A percentile compares a stretch with the other conserved stretches of the same genome.
These are phyloP conservation scores for Pythium myriotylum DNA, from an alignment of 352 stramenopile species.

Conservation along the genomic window DNA sequence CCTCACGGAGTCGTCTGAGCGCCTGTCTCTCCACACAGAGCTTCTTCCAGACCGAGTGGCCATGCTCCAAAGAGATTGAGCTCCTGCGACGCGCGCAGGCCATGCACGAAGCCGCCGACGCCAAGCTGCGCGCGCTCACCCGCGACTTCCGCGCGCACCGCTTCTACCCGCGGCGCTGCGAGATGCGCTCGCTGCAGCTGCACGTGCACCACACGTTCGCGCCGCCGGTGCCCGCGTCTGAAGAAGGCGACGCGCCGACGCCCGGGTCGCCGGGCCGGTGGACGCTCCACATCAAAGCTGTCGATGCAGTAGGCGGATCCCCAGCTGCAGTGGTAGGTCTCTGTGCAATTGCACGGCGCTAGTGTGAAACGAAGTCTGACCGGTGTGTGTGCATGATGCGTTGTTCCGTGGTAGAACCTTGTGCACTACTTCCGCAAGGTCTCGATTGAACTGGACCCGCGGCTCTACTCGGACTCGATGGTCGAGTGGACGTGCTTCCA, in stretches of 20 bases:
- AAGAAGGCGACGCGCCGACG: slow-evolving; percentile 23
- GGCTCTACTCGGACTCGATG: slow-evolving; percentile 66
- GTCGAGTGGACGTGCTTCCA: slow-evolving; percentile 86
- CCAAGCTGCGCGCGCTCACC: slow-evolving; percentile 47
- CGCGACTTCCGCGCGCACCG: slow-evolving; percentile 61
- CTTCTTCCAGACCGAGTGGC: slow-evolving; percentile 59
- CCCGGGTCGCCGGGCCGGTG: slow-evolving; percentile 44
- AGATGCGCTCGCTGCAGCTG: slow-evolving; percentile 60
- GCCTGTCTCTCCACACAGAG: slow-evolving; percentile 30
- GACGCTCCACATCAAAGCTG: slow-evolving; percentile 68
- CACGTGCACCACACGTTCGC: slow-evolving; percentile 66
- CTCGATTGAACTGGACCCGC: slow-evolving; percentile 71
- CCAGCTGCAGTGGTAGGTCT: slow-evolving; percentile 45
- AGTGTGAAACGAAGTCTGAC: no score
- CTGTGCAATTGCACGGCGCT: neutral
- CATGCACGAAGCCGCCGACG: slow-evolving; percentile 46
- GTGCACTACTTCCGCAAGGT: slow-evolving; percentile 78
- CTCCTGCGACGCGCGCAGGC: slow-evolving; percentile 48
- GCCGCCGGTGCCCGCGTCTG: slow-evolving; percentile 40
- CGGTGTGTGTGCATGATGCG: no score
- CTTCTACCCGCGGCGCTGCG: slow-evolving; percentile 51
- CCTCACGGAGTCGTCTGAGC: neutral
- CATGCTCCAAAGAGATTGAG: slow-evolving; percentile 56
- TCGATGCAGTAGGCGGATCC: slow-evolving; percentile 35
- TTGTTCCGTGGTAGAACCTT: slow-evolving; percentile 65